These are phyloP conservation scores for Anethum foeniculum DNA, from an alignment of 140 eudicot genomes.

Conservation along the genomic window DNA sequence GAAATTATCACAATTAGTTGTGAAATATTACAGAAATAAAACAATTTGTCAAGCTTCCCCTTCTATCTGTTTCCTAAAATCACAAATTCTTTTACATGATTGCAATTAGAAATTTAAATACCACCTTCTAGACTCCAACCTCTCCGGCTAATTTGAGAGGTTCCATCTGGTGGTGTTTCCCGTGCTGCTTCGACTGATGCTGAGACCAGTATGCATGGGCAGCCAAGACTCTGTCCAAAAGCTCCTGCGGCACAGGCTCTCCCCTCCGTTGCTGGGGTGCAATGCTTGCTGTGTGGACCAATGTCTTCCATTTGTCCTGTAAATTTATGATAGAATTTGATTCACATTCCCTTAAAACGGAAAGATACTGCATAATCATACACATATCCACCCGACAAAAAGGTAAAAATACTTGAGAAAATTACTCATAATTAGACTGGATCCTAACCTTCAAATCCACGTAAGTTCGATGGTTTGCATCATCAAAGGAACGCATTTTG, in stretches of 20 bases:
- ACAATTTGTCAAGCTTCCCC: conserved; percentile 17
- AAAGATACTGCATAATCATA: not conserved
- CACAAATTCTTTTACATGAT: conserved; percentile 27
- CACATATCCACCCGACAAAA: not conserved
- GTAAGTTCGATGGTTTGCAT: conserved; percentile 83
- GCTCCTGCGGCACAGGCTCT: conserved; percentile 93
- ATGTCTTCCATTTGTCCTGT: conserved; percentile 97
- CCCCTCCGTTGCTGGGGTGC: conserved; percentile 97
- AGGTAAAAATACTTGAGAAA: not conserved
- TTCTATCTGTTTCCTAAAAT: conserved; percentile 15
- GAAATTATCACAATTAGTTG: conserved; percentile 23
- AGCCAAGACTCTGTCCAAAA: conserved; percentile 71
- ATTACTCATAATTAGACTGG: not conserved
- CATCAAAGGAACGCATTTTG: conserved; percentile 73
- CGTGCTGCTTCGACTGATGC: conserved; percentile 67
- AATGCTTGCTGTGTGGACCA: conserved; percentile 96
- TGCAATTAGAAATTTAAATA: conserved; percentile 9
- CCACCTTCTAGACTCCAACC: conserved; percentile 31
- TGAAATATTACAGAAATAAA: conserved; percentile 29
- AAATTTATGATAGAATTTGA: not conserved
- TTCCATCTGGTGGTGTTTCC: conserved; percentile 42
- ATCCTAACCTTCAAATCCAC: conserved; percentile 77
- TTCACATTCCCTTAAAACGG: not conserved
- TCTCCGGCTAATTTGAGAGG: conserved; percentile 30
- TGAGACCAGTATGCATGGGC: conserved; percentile 88